Conservation (phyloP, 192 early-diverging fungal species). For the Coemansia sp. region DNA sequence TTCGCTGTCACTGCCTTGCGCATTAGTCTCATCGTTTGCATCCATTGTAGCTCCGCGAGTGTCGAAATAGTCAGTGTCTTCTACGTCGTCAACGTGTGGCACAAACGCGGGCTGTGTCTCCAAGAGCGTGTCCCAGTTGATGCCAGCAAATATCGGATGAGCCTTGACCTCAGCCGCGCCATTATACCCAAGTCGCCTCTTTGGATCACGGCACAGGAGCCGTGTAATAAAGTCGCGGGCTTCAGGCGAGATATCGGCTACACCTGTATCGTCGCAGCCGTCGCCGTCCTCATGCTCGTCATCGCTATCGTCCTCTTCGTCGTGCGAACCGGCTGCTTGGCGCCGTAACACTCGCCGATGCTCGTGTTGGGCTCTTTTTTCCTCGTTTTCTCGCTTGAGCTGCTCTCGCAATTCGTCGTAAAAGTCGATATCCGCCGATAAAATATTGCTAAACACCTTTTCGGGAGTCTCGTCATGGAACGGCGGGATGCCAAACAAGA, state of each 20-base stretch:
- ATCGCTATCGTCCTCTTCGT: conserved; percentile 8
- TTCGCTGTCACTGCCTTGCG: conserved; percentile 7
- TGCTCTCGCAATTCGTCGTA: conserved; percentile 30
- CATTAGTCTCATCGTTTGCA: conserved; percentile 28
- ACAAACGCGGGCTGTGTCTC: conserved; percentile 76
- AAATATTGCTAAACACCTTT: conserved; percentile 50
- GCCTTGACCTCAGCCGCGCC: conserved; percentile 64
- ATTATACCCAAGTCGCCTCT: conserved; percentile 58
- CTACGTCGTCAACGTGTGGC: conserved; percentile 71
- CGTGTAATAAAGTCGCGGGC: conserved; percentile 54
- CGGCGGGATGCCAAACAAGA: conserved; percentile 85
- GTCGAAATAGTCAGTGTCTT: conserved; percentile 97
- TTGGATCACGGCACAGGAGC: conserved; percentile 67
- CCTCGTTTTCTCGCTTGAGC: neutral
- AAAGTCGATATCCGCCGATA: conserved; percentile 41
- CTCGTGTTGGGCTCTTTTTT: neutral
- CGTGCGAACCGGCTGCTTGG: neutral
- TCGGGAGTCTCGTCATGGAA: conserved; percentile 61
- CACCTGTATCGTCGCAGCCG: conserved; percentile 7
- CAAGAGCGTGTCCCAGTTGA: conserved; percentile 67
- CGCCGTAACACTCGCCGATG: neutral
- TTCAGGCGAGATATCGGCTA: conserved; percentile 31
- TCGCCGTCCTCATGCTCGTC: conserved; percentile 16
- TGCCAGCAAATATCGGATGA: conserved; percentile 62
- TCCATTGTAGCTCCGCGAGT: conserved; percentile 74